Base-by-base conservation (phyloP, 192 early-diverging fungal species). In the Kickxella alabastrina region DNA sequence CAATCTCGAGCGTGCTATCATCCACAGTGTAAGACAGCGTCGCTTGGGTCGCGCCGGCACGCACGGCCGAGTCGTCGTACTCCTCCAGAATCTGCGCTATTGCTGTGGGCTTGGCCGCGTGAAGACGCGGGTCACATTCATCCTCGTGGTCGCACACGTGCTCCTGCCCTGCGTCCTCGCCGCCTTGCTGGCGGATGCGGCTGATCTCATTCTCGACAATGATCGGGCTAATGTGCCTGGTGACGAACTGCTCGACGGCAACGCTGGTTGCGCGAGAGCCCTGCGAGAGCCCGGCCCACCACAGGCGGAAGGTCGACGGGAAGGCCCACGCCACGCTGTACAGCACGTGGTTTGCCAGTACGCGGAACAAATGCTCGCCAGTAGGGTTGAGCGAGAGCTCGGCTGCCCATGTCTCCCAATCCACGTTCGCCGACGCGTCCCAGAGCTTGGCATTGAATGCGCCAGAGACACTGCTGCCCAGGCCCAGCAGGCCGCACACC, bases 1-100 rank as follows among this genome's bases (percentile, higher is more conserved):
- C 34, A 56, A 83, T 65, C 57, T 82, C 82, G 9, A 71, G 22
- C 9, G 72, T 71, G 23, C 60, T 52, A 36, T 80, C 68, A 18
- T 74, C 67, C 12, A 77, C 68, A 10, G 69, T 65, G 21, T 75
- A 78, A 0, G 47, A 47, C 3, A 78, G 25, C 0, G 60, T 62
- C 4, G 26, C 71, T 23, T 67, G 59, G 8, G 52, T 38, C 21
- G 59, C 10, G 0, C 55, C 48, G 10, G 59, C 52, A 0, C 59
- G 63, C 39, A 68, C 60, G 0, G 38, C 19, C 1, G 65, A 45
- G 5, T 67, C 60, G 60, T 68, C 65, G 52, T 75, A 59, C 26
- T 75, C 71, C 9, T 43, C 54, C 2, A 75, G 59, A n/a, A 54
- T 51, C 34, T 54, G 37, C 35, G 59, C 47, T 21, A 75, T 41